Evolutionary conservation across 306 rosid species (phyloP).

Genomic region (cucumber (Cucumis sativus)): Cucumber_9930_V3 NC_026655.2:18710501-18711000

Average conservation of each 20-base stretch:
- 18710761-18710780: slow-evolving; percentile 6
- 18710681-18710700: not conserved
- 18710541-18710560: too few relatives aligned
- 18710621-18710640: too few relatives aligned
- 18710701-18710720: not conserved
- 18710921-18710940: not conserved
- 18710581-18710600: too few relatives aligned
- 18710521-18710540: too few relatives aligned
- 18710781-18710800: not conserved
- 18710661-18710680: not conserved
- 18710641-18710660: too few relatives aligned
- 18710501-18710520: too few relatives aligned
- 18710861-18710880: not conserved
- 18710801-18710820: not conserved
- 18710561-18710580: too few relatives aligned
- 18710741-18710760: not conserved
- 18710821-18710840: not conserved
- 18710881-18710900: not conserved
- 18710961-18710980: too few relatives aligned
- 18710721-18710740: not conserved
- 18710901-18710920: not conserved
- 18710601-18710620: too few relatives aligned
- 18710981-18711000: too few relatives aligned
- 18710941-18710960: too few relatives aligned
- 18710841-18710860: too few relatives aligned